Evolutionary conservation across 164 flowering plant species (phyloP).

Genomic region (Hamamelis virginiana): DNA sequence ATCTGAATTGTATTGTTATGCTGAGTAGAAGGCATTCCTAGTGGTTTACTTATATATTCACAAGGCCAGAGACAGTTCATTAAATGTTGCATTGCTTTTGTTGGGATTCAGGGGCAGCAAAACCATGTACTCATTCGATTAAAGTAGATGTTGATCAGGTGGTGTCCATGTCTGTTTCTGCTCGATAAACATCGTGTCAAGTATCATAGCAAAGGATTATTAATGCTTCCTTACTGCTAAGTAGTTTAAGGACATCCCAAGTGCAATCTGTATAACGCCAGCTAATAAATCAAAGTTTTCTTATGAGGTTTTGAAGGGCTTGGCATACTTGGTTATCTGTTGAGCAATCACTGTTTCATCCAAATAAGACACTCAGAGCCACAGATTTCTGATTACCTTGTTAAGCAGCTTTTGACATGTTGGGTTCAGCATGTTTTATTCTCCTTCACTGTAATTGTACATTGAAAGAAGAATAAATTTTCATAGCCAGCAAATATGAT

Average conservation of each 20-base stretch:
- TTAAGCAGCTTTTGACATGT: no score
- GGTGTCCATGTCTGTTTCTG: no score
- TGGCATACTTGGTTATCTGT: no score
- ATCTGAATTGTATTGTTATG: background rate
- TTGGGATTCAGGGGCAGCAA: background rate
- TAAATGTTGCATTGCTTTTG: background rate
- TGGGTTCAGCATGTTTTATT: no score
- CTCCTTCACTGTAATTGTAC: no score
- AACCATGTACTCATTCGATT: background rate
- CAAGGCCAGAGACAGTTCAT: background rate
- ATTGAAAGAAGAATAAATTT: no score
- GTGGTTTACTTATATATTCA: background rate
- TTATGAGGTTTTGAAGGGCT: background rate
- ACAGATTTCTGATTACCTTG: no score
- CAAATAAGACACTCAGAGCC: no score
- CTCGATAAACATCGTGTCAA: background rate
- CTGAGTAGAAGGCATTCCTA: background rate
- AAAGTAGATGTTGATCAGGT: no score
- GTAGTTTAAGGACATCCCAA: background rate
- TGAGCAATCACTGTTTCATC: no score
- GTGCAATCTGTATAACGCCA: background rate
- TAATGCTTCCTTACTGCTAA: background rate
- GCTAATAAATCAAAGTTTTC: background rate
- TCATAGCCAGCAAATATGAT: no score
- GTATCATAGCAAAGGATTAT: background rate